Base-by-base conservation (phyloP, 345 rosid species). In the Turnera subulata region DNA sequence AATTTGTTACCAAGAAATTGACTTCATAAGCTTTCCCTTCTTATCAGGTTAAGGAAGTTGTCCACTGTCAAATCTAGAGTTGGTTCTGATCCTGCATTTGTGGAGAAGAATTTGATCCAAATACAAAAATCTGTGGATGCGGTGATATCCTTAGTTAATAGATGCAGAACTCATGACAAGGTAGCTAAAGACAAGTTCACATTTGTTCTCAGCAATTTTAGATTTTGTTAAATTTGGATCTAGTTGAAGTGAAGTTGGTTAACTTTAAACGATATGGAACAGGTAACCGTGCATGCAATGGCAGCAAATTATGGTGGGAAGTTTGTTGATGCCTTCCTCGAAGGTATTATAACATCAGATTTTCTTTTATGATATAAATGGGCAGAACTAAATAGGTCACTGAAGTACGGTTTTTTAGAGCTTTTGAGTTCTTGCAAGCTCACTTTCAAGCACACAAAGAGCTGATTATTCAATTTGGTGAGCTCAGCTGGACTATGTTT, bases 241-340 rank as follows among this genome's bases (percentile, higher is more conserved):
- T 44, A 47, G n/a, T 33, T 14, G 26, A 19, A 38, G 45, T n/a
- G 22, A 21, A 20, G 45, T 25, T 35, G 16, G 21, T 50, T n/a
- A n/a, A n/a, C n/a, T n/a, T n/a, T n/a, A n/a, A 47, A 39, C 29
- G 22, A 22, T 37, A 56, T 44, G 32, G 46, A 52, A 42, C 78
- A 89, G 97, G 84, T 86, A 19, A 55, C 74, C 32, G 65, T 82
- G 58, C 95, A 76, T 72, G 83, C 86, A 54, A 73, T 86, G 91
- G 89, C 91, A 71, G 82, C 86, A 73, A 89, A 89, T 67, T 89
- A 78, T 59, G 88, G 97, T 35, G 95, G 95, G 64, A 89, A 81
- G 66, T 89, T 74, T 73, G 77, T 89, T 24, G 89, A 82, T 58
- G 66, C 79, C 32, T 89, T 89, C 74, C 83, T 86, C 13, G 86